Conservation (phyloP, 2,329 filamentous ascomycete genomes). For the Trichoderma hamatum region DNA sequence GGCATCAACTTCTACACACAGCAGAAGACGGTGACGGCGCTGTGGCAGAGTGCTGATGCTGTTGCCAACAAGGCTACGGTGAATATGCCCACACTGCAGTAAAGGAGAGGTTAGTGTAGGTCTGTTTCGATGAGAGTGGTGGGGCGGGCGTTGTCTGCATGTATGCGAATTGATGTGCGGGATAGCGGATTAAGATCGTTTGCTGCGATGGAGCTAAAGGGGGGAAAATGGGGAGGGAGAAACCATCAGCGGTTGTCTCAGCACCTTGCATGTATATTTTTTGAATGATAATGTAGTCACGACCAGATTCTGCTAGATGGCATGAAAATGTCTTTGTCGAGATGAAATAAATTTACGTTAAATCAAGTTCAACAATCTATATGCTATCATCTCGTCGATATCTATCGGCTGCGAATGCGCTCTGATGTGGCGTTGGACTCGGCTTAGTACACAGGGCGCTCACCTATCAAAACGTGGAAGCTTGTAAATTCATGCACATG, state of each 20-base stretch:
- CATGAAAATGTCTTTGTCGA: not conserved
- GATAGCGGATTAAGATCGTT: not conserved
- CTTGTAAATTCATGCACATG: not conserved
- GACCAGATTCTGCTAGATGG: constrained; percentile 5
- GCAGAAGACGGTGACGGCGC: constrained; percentile 92
- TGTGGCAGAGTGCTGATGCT: constrained; percentile 87
- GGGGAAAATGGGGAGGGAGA: not conserved
- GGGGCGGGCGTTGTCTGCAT: not conserved
- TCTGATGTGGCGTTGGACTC: not conserved
- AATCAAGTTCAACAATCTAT: not conserved
- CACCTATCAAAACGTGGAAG: not conserved
- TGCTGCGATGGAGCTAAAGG: not conserved
- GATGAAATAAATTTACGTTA: constrained; percentile 5
- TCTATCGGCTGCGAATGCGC: not conserved
- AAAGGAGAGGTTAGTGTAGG: not conserved
- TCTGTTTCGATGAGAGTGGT: not conserved
- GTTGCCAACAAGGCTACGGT: constrained; percentile 83
- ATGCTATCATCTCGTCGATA: not conserved
- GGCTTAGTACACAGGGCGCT: not conserved
- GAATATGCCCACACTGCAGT: constrained; percentile 69
- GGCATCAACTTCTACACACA: constrained; percentile 96
- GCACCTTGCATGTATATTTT: constrained; percentile 4
- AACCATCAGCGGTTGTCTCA: not conserved
- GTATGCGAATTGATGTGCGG: not conserved
- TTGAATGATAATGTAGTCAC: constrained; percentile 9